Base-by-base conservation (phyloP, 2,329 filamentous ascomycete genomes). In the Xylariaceae sp. region DNA sequence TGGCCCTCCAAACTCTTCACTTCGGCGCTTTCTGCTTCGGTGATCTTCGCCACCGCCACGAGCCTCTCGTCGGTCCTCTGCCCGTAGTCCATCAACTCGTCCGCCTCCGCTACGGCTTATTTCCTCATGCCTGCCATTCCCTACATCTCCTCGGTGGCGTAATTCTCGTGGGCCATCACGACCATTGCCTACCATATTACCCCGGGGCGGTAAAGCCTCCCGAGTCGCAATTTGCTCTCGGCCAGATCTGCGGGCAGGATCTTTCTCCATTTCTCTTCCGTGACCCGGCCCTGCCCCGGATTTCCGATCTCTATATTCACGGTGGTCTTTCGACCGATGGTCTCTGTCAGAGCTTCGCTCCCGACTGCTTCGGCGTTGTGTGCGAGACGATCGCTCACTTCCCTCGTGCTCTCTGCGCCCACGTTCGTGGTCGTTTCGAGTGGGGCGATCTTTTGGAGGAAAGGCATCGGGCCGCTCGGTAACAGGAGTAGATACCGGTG, bases 281-380 rank as follows among this genome's bases (percentile, higher is more conserved):
- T 67, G 59, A 39, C 59, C 45, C 43, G 63, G 56, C 2, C 61
- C 54, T 1, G 61, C 63, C 13, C 61, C 58, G 29, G 65, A 61
- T 42, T 67, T 69, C 12, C 62, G 63, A 19, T 67, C 61, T 49
- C 67, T 57, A 43, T 65, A 64, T 15, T 69, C 66, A 22, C 64
- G 63, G 41, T 63, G 58, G 2, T 68, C 65, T 53, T 67, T 68
- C 22, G 65, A 57, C 15, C 78, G 74, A 21, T 75, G 70, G 9
- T 80, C 78, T 36, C 77, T 73, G 12, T 72, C 72, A 5, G 70
- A 64, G 55, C 72, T 79, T 19, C 75, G 72, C 47, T 81, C 79
- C 37, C 76, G 74, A 56, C 79, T 81, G 59, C 68, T 73, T 26
- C 78, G 75, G n/a, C 77, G 72, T 19, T 66, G 75, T 46, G 61